Percentiles rank a stretch among this genome's conserved stretches.
These are phyloP conservation scores for Arachis hypogaea DNA, from an alignment of 306 rosid genomes.

Conservation along the genomic window DNA sequence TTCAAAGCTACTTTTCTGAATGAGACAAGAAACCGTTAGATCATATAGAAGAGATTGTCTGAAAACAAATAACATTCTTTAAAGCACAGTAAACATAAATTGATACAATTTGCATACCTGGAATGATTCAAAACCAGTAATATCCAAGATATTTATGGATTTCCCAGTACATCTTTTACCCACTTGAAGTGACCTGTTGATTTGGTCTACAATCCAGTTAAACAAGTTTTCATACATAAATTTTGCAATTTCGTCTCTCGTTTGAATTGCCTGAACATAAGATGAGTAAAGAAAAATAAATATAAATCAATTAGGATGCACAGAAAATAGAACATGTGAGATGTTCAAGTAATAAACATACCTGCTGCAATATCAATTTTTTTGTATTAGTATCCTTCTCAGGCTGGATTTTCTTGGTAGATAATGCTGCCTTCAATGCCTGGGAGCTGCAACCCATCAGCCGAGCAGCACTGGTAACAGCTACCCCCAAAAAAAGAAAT, in stretches of 20 bases:
- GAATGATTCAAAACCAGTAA: conserved; percentile 84
- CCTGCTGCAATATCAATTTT: conserved; percentile 74
- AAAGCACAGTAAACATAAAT: conserved; percentile 26
- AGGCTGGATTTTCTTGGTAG: conserved; percentile 49
- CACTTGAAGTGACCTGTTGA: conserved; percentile 77
- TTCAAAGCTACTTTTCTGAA: conserved; percentile 86
- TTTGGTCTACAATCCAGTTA: conserved; percentile 82
- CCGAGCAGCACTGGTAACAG: conserved; percentile 67
- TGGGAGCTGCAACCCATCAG: conserved; percentile 83
- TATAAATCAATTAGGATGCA: conserved; percentile 33
- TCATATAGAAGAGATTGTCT: conserved; percentile 26
- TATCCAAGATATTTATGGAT: conserved; percentile 81
- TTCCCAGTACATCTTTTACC: conserved; percentile 52
- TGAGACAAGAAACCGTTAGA: conserved; percentile 21
- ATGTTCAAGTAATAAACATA: conserved; percentile 38
- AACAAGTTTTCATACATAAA: conserved; percentile 81
- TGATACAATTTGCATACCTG: conserved; percentile 59
- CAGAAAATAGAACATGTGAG: conserved; percentile 31
- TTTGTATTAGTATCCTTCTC: conserved; percentile 50
- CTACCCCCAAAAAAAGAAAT: conserved; percentile 52
- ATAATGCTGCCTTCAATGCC: conserved; percentile 66
- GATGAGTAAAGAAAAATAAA: conserved; percentile 7
- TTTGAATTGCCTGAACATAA: conserved; percentile 67
- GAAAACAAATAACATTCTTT: conserved; percentile 20
- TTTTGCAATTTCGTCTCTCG: conserved; percentile 82